Evolutionary conservation across 176 grass and related monocot genomes (phyloP).

Genomic region (Tillandsia fasciculata): DNA sequence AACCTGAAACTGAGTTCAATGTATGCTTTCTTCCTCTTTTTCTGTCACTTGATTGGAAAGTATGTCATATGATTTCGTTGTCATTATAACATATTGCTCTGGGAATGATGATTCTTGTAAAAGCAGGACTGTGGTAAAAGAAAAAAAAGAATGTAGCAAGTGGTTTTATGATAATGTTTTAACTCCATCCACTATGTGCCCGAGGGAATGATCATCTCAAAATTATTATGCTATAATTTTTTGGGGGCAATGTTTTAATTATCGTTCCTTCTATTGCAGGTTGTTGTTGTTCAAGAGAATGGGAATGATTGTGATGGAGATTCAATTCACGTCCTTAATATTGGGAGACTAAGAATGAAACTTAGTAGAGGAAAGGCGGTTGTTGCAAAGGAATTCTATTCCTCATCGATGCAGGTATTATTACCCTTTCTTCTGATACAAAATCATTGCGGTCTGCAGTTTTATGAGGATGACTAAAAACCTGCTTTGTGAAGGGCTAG

Average conservation of each 20-base stretch:
- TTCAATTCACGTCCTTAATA: slow-evolving; percentile 54
- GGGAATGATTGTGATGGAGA: slow-evolving; percentile 50
- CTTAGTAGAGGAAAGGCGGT: slow-evolving; percentile 60
- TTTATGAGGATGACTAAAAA: background rate
- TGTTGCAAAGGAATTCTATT: slow-evolving; percentile 83
- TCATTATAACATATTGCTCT: too few relatives aligned
- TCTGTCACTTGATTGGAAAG: background rate
- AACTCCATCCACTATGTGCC: too few relatives aligned
- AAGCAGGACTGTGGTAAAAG: too few relatives aligned
- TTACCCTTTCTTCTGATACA: background rate
- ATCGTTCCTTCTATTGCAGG: slow-evolving; percentile 30
- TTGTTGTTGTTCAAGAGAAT: slow-evolving; percentile 59
- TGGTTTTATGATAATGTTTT: too few relatives aligned
- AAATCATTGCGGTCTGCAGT: background rate
- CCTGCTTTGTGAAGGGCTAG: too few relatives aligned
- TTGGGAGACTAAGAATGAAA: slow-evolving; percentile 64
- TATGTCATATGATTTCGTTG: too few relatives aligned
- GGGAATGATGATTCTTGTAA: too few relatives aligned
- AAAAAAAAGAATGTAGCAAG: too few relatives aligned
- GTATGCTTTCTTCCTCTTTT: slow-evolving; percentile 31
- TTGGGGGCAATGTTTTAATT: background rate
- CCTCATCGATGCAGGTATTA: slow-evolving; percentile 70
- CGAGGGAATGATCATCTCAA: too few relatives aligned
- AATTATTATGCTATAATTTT: background rate
- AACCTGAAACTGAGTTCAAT: slow-evolving; percentile 72